Conservation (phyloP, 2,329 filamentous ascomycete species). For the Pseudogymnoascus sp. region DNA sequence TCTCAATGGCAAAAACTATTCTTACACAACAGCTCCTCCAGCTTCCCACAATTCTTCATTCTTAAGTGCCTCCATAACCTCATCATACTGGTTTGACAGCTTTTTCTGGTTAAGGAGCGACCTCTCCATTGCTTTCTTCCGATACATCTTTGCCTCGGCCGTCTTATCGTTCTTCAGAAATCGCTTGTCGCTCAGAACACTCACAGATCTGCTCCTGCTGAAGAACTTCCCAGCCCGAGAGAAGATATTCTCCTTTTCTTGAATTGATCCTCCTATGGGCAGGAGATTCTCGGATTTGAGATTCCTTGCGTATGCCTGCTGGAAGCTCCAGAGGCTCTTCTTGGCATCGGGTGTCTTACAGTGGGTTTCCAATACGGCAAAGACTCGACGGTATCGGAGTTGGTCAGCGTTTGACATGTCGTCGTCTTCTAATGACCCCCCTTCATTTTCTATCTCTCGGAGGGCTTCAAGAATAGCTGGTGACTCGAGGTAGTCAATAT, state of each 20-base stretch:
- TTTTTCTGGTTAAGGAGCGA: neutral
- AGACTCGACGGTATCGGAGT: slow-evolving; percentile 39
- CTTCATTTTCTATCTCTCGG: neutral
- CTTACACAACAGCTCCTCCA: neutral
- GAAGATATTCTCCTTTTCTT: neutral
- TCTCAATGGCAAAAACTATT: neutral
- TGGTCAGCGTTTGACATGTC: slow-evolving; percentile 35
- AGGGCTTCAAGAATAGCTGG: slow-evolving; percentile 13
- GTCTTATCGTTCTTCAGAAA: neutral
- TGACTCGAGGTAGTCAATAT: neutral
- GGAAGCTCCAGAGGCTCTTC: slow-evolving; percentile 44
- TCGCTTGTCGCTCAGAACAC: neutral
- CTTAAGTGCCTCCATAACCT: neutral
- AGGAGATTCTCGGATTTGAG: slow-evolving; percentile 33
- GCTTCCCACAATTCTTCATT: neutral
- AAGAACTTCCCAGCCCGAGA: neutral
- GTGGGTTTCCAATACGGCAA: slow-evolving; percentile 40
- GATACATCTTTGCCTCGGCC: neutral
- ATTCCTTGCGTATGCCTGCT: slow-evolving; percentile 42
- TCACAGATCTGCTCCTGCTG: neutral
- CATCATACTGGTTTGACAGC: neutral
- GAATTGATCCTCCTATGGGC: slow-evolving; percentile 33
- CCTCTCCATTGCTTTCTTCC: neutral
- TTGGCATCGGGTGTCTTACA: slow-evolving; percentile 45
- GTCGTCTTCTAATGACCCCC: neutral